Percentiles rank a stretch among this genome's conserved stretches.
Conservation (phyloP, 202 grass and related monocot species). For the Schoenoplectus tabernaemontani region DNA sequence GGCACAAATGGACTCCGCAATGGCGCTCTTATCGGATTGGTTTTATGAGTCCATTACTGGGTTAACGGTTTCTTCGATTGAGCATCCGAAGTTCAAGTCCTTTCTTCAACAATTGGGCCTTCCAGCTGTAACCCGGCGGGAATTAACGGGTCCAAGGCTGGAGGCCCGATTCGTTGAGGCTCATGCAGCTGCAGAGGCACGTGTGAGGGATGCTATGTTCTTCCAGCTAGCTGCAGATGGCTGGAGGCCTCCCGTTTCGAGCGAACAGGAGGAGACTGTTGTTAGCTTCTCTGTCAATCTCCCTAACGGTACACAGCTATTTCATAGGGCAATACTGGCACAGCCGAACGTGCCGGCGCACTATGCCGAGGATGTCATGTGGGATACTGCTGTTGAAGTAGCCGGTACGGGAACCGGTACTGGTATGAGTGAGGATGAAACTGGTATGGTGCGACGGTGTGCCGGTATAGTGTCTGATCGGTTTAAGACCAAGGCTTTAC, state of each 20-base stretch:
- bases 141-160: conserved; percentile 23
- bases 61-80: conserved; percentile 30
- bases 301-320: conserved; percentile 36
- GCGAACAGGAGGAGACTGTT: conserved; percentile 15
- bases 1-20: conserved; percentile 24
- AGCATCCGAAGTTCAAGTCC: conserved; percentile 36
- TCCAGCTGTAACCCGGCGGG: conserved; percentile 8
- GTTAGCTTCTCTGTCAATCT: conserved; percentile 34
- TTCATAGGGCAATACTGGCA: conserved; percentile 22
- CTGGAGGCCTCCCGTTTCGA: conserved; percentile 24
- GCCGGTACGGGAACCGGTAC: conserved; percentile 3
- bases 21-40: conserved; percentile 37
- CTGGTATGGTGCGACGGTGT: conserved; percentile 23
- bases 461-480: conserved; percentile 34
- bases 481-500: conserved; percentile 34
- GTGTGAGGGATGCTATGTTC: conserved; percentile 38
- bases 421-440: conserved; percentile 7
- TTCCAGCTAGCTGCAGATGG: conserved; percentile 37
- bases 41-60: conserved; percentile 34
- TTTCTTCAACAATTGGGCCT: conserved; percentile 35
- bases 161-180: conserved; percentile 30
- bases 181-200: conserved; percentile 18
- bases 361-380: conserved; percentile 36
- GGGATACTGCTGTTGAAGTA: conserved; percentile 30
- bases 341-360: conserved; percentile 11